Evolutionary conservation across 1,139 yeast species (phyloP).

Genomic region (Saccharomyces hybrid): DNA sequence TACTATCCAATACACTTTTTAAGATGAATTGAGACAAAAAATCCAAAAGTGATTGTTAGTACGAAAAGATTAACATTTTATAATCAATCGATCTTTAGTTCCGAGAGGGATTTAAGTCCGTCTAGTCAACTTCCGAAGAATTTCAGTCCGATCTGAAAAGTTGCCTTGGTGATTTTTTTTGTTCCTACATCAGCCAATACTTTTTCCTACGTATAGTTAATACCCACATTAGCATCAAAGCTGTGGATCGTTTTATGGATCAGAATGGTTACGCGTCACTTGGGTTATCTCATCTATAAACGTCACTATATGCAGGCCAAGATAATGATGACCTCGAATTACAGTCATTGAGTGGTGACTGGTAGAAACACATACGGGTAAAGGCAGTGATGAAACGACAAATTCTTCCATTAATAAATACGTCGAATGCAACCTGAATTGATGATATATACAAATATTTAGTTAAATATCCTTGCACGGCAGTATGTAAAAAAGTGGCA

Average conservation of each 20-base stretch:
- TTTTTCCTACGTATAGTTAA: background rate
- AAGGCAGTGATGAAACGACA: background rate
- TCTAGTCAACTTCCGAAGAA: background rate
- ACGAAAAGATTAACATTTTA: too few species aligned
- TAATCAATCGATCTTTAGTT: background rate
- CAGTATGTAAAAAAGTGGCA: background rate
- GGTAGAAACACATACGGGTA: background rate
- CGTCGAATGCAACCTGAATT: background rate
- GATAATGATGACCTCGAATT: background rate
- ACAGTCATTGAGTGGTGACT: background rate
- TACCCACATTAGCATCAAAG: background rate
- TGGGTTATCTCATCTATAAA: background rate
- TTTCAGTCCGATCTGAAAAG: background rate
- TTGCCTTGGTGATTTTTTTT: background rate
- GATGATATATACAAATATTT: background rate
- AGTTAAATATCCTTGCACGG: background rate
- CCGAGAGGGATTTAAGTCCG: background rate
- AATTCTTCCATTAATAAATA: background rate
- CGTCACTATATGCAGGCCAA: background rate
- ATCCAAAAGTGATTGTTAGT: background rate
- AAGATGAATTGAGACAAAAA: background rate
- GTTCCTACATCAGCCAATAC: background rate
- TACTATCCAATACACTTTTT: background rate
- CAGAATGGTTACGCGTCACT: background rate
- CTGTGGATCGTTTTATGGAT: background rate